These are phyloP conservation scores for Trichoderma arundinaceum DNA, from an alignment of 2,329 filamentous ascomycete species.

Conservation along the genomic window DNA sequence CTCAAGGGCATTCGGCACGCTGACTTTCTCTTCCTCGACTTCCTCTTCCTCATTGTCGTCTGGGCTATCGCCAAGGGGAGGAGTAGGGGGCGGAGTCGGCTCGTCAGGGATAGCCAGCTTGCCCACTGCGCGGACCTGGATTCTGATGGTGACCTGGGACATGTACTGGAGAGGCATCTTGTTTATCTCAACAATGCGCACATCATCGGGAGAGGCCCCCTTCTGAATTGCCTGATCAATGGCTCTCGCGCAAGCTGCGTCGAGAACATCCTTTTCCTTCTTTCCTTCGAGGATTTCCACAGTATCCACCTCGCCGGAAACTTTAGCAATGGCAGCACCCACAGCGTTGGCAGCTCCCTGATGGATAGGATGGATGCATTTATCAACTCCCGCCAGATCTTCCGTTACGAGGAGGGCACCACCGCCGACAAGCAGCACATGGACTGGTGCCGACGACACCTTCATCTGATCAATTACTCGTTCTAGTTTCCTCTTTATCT, in stretches of 20 bases:
- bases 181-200: conserved; percentile 54
- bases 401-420: conserved; percentile 59
- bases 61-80: conserved; percentile 17
- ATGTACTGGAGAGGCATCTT: conserved; percentile 49
- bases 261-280: conserved; percentile 46
- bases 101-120: conserved; percentile 42
- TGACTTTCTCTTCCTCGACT: conserved; percentile 39
- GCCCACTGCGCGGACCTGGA: conserved; percentile 46
- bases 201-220: conserved; percentile 42
- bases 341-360: conserved; percentile 65
- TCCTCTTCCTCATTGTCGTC: conserved; percentile 26
- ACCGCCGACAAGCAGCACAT: conserved; percentile 62
- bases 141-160: conserved; percentile 44
- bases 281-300: conserved; percentile 54
- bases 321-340: conserved; percentile 63
- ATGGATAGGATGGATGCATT: conserved; percentile 57
- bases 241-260: conserved; percentile 47
- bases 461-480: conserved; percentile 61
- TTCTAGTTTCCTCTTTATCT: conserved; percentile 56
- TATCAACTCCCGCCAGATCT: conserved; percentile 54
- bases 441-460: conserved; percentile 57
- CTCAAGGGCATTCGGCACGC: conserved; percentile 40
- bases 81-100: conserved; percentile 37
- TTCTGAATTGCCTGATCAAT: conserved; percentile 42
- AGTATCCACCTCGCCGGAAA: conserved; percentile 58